phyloP scores from a whole-genome alignment of 257 asterid genomes.

The Ligustrum vulgare region DNA sequence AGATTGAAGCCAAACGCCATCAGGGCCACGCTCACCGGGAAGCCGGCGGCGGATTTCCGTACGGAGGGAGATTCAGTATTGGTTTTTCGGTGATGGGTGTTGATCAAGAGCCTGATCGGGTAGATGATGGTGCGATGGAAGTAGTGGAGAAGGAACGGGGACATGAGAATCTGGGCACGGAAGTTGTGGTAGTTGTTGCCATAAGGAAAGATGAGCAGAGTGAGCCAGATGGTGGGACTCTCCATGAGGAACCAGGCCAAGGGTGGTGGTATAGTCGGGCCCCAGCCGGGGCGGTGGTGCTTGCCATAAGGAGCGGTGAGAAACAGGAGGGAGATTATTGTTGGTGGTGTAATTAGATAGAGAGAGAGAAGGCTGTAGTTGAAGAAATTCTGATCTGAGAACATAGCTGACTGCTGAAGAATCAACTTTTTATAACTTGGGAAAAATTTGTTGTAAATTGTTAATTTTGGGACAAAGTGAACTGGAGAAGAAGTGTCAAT shows the following conservation, averaged over 20 bases:
- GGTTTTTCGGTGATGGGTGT: conserved; percentile 15
- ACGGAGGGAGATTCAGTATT: background rate
- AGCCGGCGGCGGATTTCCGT: conserved; percentile 21
- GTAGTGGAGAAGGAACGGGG: conserved; percentile 60
- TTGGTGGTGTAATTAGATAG: conserved; percentile 45
- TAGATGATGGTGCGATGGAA: conserved; percentile 61
- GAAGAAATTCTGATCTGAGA: conserved; percentile 41
- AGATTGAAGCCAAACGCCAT: conserved; percentile 52
- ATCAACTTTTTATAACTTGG: background rate
- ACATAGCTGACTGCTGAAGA: conserved; percentile 23
- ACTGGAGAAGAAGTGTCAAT: background rate
- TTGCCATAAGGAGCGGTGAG: conserved; percentile 71
- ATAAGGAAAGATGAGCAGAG: conserved; percentile 55
- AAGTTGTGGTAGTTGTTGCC: conserved; percentile 47
- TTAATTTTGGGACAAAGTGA: background rate
- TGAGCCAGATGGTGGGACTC: conserved; percentile 70
- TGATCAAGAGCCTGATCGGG: conserved; percentile 44
- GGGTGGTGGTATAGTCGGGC: conserved; percentile 57
- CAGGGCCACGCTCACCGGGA: conserved; percentile 45
- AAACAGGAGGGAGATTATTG: conserved; percentile 53
- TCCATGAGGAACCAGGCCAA: conserved; percentile 73
- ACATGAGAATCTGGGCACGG: conserved; percentile 44
- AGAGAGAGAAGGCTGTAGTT: conserved; percentile 33
- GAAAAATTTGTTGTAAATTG: background rate
- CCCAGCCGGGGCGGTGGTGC: conserved; percentile 70